Evolutionary conservation across 257 asterid species (phyloP).

Genomic region (Cruciata laevipes): DNA sequence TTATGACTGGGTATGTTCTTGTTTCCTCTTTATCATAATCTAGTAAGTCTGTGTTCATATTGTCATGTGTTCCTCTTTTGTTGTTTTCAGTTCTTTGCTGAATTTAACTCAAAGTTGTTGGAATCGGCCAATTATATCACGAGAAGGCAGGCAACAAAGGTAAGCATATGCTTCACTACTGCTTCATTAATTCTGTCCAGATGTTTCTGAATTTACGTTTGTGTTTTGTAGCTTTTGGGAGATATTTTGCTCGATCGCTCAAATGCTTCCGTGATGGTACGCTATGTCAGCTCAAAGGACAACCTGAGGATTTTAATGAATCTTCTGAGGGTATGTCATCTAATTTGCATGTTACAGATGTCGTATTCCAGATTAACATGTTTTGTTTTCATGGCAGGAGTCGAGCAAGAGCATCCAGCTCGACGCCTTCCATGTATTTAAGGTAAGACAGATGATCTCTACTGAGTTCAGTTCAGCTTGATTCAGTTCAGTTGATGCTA

Average conservation of each 20-base stretch:
- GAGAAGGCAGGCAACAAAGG: conserved; percentile 85
- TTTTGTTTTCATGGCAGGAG: conserved; percentile 46
- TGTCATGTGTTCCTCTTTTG: background rate
- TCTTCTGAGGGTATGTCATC: conserved; percentile 66
- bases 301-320: conserved; percentile 76
- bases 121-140: conserved; percentile 83
- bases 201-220: background rate
- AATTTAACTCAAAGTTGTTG: conserved; percentile 80
- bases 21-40: background rate
- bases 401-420: conserved; percentile 76
- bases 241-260: conserved; percentile 84
- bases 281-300: conserved; percentile 67
- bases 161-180: conserved; percentile 8
- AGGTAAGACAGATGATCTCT: conserved; percentile 38
- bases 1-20: conserved; percentile 56
- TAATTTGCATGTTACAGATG: background rate
- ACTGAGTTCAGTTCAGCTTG: background rate
- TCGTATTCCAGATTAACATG: background rate
- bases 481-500: background rate
- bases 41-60: background rate
- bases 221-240: conserved; percentile 64
- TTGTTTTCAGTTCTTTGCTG: conserved; percentile 56
- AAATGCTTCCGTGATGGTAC: conserved; percentile 66
- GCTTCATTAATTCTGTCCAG: background rate
- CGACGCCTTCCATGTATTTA: conserved; percentile 85